Base-by-base conservation (phyloP, 371 early-diverging fungal genomes). In the Rhizopus delemar region DNA sequence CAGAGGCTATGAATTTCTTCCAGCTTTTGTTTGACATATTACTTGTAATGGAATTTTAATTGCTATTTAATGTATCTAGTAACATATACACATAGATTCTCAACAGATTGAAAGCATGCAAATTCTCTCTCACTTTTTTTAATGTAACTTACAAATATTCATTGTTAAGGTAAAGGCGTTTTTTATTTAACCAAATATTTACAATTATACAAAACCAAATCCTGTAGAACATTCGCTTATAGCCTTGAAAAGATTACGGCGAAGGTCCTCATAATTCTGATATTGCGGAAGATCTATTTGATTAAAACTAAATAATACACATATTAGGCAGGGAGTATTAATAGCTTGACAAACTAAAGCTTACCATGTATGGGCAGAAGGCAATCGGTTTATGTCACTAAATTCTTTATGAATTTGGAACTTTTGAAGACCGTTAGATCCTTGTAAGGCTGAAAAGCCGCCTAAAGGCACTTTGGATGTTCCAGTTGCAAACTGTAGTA, bases 361-460 rank as follows among this genome's bases (percentile, higher is more conserved):
- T 72, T 87, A 93, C 94, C 99, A 98, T 35, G 99, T 99, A 72
- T 99, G 99, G 6, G 99, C 98, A 8, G 93, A 91, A 3, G 99
- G 99, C 32, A 99, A 81, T 22, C 99, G 86, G 36, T 84, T 78
- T 2, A 83, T 83, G 29, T 88, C 86, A 11, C 90, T 80, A 82
- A 91, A 96, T 71, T 96, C 98, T 74, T 92, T 93, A 78, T 98
- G 98, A 65, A 99, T 97, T 75, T 97, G 96, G 88, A 99, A 99
- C 79, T 94, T 95, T 71, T 98, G 97, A 13, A 94, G 82, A 39
- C 98, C 99, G 53, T 87, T 87, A 35, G 91, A 91, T 11, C 99
- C 98, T 75, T 98, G 96, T 53, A 99, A 75, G 31, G 90, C 86
- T 7, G 89, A 79, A 73, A 99, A 99, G 15, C 99, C 99, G 74